Percentiles rank a stretch among this genome's conserved stretches.
phyloP scores from a whole-genome alignment of 2,329 filamentous ascomycete species.

The Colletotrichum magnum region DNA sequence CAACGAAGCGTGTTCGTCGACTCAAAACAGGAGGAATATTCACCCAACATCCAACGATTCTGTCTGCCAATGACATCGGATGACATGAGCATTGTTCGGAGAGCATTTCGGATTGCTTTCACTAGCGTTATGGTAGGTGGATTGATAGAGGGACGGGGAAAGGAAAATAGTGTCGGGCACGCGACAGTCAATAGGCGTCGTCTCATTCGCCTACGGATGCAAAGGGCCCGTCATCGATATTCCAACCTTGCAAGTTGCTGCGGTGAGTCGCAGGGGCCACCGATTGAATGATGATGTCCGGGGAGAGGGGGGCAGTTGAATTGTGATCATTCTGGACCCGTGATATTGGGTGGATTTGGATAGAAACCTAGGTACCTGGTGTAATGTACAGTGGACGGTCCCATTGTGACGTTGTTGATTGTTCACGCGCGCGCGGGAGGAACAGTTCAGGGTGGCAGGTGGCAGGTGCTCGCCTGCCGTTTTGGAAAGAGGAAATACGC shows the following conservation, averaged over 20 bases:
- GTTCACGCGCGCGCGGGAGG: not conserved
- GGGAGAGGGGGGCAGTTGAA: too few relatives aligned
- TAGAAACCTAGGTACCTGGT: not conserved
- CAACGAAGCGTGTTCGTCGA: too few relatives aligned
- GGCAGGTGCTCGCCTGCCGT: conserved; percentile 18
- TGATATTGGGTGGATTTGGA: not conserved
- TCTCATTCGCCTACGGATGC: conserved; percentile 6
- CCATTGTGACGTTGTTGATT: conserved; percentile 16
- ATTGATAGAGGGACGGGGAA: not conserved
- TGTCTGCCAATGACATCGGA: not conserved
- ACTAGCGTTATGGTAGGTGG: too few relatives aligned
- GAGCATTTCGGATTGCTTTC: too few relatives aligned
- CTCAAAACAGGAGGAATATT: too few relatives aligned
- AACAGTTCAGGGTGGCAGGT: not conserved
- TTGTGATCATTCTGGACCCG: not conserved
- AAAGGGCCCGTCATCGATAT: conserved; percentile 31
- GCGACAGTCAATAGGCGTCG: conserved; percentile 14
- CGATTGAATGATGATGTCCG: too few relatives aligned
- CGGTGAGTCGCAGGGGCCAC: not conserved
- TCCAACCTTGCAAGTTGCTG: not conserved
- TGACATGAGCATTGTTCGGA: not conserved
- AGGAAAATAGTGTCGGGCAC: conserved; percentile 9
- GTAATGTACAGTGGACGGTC: not conserved
- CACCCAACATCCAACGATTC: too few relatives aligned
- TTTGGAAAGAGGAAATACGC: not conserved